phyloP scores from a whole-genome alignment of 116 monocot species.

The Cymodocea nodosa region DNA sequence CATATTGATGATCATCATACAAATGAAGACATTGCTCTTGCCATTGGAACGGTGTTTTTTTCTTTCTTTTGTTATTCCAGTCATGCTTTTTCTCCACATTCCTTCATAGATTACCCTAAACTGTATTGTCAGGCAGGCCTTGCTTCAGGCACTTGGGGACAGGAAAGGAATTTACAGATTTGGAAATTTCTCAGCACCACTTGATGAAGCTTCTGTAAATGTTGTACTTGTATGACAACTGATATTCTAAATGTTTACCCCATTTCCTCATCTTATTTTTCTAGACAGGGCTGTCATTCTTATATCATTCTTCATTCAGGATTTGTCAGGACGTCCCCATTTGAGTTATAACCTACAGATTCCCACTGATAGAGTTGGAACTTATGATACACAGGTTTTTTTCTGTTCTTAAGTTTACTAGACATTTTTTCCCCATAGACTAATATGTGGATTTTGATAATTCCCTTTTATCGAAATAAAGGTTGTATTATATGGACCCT shows the following conservation, averaged over 20 bases:
- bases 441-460: too few species aligned
- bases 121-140: slow-evolving; percentile 34
- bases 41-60: slow-evolving; percentile 73
- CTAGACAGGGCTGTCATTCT: neutral
- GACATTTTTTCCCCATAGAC: neutral
- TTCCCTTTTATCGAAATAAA: too few species aligned
- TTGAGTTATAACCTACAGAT: slow-evolving; percentile 64
- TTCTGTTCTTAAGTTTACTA: neutral
- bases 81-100: too few species aligned
- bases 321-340: slow-evolving; percentile 94
- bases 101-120: neutral
- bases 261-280: neutral
- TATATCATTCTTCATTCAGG: slow-evolving; percentile 26
- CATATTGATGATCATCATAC: slow-evolving; percentile 99
- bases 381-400: slow-evolving; percentile 88
- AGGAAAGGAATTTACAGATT: slow-evolving; percentile 90
- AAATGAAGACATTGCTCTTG: slow-evolving; percentile 97
- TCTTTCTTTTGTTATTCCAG: neutral
- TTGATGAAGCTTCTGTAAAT: slow-evolving; percentile 93
- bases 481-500: too few species aligned
- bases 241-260: neutral
- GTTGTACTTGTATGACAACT: slow-evolving; percentile 62
- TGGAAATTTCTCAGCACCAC: slow-evolving; percentile 86
- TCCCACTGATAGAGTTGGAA: slow-evolving; percentile 90
- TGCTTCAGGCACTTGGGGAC: slow-evolving; percentile 91